Conservation (phyloP, 441 rosid genomes). For the Monsonia emarginata region DNA sequence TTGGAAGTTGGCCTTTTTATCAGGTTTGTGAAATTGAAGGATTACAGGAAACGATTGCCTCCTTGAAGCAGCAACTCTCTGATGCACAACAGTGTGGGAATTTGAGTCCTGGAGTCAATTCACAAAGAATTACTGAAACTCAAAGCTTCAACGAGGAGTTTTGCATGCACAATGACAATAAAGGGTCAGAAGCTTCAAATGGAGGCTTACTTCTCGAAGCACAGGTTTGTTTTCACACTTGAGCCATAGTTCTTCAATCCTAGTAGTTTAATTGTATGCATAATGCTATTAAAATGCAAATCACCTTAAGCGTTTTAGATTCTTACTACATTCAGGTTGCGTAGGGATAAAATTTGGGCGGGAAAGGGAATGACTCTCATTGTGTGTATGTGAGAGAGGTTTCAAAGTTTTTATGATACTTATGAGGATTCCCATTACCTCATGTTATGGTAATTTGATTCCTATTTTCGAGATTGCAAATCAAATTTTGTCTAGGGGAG, state of each 20-base stretch:
- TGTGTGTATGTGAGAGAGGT: no score
- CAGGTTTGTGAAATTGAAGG: conserved; percentile 72
- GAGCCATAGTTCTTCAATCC: not conserved
- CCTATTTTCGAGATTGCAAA: no score
- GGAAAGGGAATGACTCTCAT: no score
- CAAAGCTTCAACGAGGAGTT: conserved; percentile 27
- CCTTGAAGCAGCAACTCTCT: conserved; percentile 67
- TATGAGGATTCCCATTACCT: no score
- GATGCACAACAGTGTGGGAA: conserved; percentile 47
- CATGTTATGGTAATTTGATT: no score
- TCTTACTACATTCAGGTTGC: no score
- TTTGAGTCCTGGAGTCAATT: conserved; percentile 27
- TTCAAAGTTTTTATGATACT: no score
- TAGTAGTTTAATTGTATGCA: not conserved
- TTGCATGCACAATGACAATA: conserved; percentile 28
- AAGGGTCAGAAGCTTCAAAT: conserved; percentile 24
- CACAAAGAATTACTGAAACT: conserved; percentile 31
- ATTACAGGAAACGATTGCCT: conserved; percentile 57
- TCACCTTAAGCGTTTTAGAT: not conserved
- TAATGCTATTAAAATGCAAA: no score
- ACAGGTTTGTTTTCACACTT: conserved; percentile 34
- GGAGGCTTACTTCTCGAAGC: conserved; percentile 31
- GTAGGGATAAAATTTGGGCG: not conserved
- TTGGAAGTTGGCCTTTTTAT: conserved; percentile 17
- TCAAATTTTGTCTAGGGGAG: no score